Percentiles rank a stretch among this genome's conserved stretches.
Conservation (phyloP, 2,329 filamentous ascomycete species). For the Periglandula ipomoeae region DNA sequence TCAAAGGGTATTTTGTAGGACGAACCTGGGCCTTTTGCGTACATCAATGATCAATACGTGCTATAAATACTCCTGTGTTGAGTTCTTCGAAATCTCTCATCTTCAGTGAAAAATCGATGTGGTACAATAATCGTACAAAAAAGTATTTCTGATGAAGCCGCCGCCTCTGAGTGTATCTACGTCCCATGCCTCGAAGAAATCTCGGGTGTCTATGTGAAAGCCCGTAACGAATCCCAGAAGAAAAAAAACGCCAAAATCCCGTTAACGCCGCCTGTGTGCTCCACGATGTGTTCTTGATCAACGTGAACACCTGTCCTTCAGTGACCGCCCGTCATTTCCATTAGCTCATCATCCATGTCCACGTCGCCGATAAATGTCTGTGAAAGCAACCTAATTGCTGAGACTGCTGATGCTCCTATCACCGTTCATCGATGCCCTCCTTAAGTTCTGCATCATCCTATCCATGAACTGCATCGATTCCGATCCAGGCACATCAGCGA, state of each 20-base stretch:
- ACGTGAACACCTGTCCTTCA: too few species aligned
- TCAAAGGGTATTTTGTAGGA: too few species aligned
- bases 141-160: too few species aligned
- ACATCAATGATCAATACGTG: too few species aligned
- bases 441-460: slow-evolving; percentile 42
- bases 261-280: neutral
- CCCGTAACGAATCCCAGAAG: neutral
- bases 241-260: neutral
- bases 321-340: neutral
- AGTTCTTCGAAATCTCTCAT: too few species aligned
- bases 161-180: too few species aligned
- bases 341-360: neutral
- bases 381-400: neutral
- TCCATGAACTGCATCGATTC: slow-evolving; percentile 42
- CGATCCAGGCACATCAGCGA: slow-evolving; percentile 31
- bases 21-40: too few species aligned
- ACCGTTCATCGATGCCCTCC: slow-evolving; percentile 24
- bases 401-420: neutral
- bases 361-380: neutral
- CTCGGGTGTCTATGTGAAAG: neutral
- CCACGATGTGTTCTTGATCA: too few species aligned
- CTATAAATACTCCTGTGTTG: too few species aligned
- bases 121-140: too few species aligned
- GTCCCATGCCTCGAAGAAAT: neutral
- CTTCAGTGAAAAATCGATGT: too few species aligned